Conservation (phyloP, 768 basidiomycete genomes). For the Brasilioporus rufonigricans region DNA sequence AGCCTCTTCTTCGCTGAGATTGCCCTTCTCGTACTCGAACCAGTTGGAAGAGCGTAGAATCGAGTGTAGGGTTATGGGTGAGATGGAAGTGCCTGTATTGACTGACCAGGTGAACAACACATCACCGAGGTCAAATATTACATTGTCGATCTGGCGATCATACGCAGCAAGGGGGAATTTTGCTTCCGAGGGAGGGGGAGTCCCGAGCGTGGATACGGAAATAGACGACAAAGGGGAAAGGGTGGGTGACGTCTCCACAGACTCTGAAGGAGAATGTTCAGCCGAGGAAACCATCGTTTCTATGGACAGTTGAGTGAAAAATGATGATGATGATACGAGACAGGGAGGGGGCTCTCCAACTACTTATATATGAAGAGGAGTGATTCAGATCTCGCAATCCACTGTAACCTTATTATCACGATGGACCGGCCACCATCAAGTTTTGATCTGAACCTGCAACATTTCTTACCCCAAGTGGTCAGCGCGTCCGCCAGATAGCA, state of each 20-base stretch:
- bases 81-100: constrained; percentile 11
- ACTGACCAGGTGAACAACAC: constrained; percentile 24
- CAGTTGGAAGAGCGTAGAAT: constrained; percentile 17
- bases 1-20: constrained; percentile 8
- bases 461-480: neutral
- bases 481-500: neutral
- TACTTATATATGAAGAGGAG: neutral
- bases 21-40: constrained; percentile 26
- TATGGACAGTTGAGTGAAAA: neutral
- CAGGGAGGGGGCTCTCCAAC: neutral
- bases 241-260: neutral
- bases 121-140: constrained; percentile 23
- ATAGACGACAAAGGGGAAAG: neutral
- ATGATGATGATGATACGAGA: neutral
- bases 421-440: neutral
- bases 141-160: constrained; percentile 21
- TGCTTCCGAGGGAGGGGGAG: constrained; percentile 1
- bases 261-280: neutral
- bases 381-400: neutral
- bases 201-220: constrained; percentile 2
- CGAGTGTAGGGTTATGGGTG: constrained; percentile 5
- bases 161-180: neutral
- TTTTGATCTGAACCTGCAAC: neutral
- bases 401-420: neutral
- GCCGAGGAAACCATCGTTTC: constrained; percentile 1